A percentile compares a stretch with the other conserved stretches of the same genome.
Conservation (phyloP, 2,329 filamentous ascomycete species). For the Trichophyton schoenleinii region DNA sequence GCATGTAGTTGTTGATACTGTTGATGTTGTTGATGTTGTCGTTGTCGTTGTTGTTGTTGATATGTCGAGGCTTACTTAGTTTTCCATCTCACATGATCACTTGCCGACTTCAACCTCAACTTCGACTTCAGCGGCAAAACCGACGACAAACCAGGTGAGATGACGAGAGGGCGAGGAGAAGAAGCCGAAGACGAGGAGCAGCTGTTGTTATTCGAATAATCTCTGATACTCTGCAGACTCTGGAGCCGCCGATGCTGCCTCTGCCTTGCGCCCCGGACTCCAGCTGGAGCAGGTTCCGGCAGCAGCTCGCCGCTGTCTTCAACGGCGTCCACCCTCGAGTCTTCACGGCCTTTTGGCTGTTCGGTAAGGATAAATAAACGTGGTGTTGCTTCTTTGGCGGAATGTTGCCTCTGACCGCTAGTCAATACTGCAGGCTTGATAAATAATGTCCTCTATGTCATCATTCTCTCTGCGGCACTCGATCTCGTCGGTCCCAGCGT, state of each 20-base stretch:
- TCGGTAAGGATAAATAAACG: constrained; percentile 50
- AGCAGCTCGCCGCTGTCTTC: constrained; percentile 52
- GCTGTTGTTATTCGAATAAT: not conserved
- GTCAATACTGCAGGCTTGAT: constrained; percentile 58
- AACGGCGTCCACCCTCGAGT: constrained; percentile 58
- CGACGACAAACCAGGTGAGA: not conserved
- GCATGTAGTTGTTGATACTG: no score
- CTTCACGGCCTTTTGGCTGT: constrained; percentile 78
- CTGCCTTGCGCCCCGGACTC: constrained; percentile 48
- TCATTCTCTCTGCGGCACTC: constrained; percentile 87
- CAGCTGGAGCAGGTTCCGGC: constrained; percentile 62
- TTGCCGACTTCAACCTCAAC: not conserved
- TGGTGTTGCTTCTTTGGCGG: no score
- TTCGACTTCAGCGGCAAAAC: not conserved
- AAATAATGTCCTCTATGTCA: constrained; percentile 96
- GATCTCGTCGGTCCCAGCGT: constrained; percentile 80
- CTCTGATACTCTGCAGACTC: not conserved
- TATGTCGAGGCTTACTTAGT: not conserved
- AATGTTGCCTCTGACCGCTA: not conserved
- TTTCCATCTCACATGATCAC: not conserved
- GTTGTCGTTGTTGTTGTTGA: not conserved
- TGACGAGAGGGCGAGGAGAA: not conserved
- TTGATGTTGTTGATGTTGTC: no score
- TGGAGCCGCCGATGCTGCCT: constrained; percentile 32
- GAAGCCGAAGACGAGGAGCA: not conserved